Base-by-base conservation (phyloP, 176 grass and related monocot species). In the Triticum urartu region DNA sequence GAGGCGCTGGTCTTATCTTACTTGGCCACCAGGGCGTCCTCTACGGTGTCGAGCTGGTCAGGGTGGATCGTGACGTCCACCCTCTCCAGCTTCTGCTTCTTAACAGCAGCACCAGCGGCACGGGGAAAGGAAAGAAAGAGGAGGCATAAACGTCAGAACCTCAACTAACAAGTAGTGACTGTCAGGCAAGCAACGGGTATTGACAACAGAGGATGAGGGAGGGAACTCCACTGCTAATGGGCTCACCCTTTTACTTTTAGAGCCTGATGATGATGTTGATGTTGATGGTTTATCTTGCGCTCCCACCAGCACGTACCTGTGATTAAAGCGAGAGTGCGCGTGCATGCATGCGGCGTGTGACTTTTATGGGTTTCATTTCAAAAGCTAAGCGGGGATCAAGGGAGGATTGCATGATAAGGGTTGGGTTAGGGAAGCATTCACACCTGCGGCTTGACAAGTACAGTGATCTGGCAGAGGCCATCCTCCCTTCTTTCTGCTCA, bases 1-100 rank as follows among this genome's bases (percentile, higher is more conserved):
- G 38, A 48, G 45, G 7, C 50, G 1, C 50, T 17, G 50, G 5
- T 18, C 15, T 40, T 3, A 10, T 39, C 91, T 88, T 93, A 95
- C 94, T 95, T 95, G 85, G 94, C 89, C n/a, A 82, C 87, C 79
- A 95, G 54, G 75, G 93, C 94, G 88, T 95, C 94, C 63, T 95
- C 91, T 89, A 95, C 93, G 62, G 83, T 91, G 56, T 95, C 89
- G 72, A 95, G 73, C 76, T 95, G 91, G 85, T 95, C 91, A 0
- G 94, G 94, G 73, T 95, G 91, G 70, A 95, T 95, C 33, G 94
- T 93, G 50, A 95, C 91, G 73, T 95, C 91, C 85, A 95, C 94
- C 47, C 91, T 95, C 68, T 95, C 94, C 4, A 89, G 63, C 69
- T 88, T 95, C 78, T 95, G 94, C 63, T 92, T 92, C 12, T 88